These are phyloP conservation scores for Juglanconis sp. DNA, from an alignment of 2,329 filamentous ascomycete genomes.

Conservation along the genomic window DNA sequence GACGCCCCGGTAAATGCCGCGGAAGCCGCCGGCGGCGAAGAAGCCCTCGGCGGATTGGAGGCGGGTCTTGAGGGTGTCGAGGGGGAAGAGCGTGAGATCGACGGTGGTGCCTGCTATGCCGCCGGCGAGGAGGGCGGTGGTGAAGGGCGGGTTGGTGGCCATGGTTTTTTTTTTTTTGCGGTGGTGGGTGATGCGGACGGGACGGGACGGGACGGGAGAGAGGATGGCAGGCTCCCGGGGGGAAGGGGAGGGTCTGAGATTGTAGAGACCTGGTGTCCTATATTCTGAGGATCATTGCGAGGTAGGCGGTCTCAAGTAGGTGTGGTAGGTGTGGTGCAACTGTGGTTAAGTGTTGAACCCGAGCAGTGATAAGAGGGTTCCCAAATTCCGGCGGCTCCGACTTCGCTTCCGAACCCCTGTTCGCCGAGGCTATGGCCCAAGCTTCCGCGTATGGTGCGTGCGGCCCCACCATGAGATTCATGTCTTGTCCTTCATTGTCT, in stretches of 20 bases:
- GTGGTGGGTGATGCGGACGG: neutral
- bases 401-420: constrained; percentile 4
- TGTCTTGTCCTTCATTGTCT: too few species aligned
- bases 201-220: neutral
- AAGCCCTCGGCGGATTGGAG: constrained; percentile 81
- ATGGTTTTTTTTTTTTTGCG: neutral
- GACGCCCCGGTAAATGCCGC: constrained; percentile 88
- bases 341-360: neutral
- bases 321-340: constrained; percentile 1
- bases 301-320: neutral
- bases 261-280: too few species aligned
- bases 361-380: neutral
- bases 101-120: constrained; percentile 92
- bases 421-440: neutral
- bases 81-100: constrained; percentile 92
- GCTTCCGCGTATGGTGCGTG: neutral
- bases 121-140: constrained; percentile 70
- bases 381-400: constrained; percentile 10
- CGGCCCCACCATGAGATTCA: too few species aligned
- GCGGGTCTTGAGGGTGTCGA: constrained; percentile 98
- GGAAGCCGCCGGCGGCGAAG: constrained; percentile 80
- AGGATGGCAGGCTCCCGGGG: neutral
- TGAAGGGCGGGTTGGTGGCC: constrained; percentile 44
- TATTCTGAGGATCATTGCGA: neutral
- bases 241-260: too few species aligned